Evolutionary conservation across 2,329 filamentous ascomycete genomes (phyloP).

Genomic region (Lasiodiplodia citricola): DNA sequence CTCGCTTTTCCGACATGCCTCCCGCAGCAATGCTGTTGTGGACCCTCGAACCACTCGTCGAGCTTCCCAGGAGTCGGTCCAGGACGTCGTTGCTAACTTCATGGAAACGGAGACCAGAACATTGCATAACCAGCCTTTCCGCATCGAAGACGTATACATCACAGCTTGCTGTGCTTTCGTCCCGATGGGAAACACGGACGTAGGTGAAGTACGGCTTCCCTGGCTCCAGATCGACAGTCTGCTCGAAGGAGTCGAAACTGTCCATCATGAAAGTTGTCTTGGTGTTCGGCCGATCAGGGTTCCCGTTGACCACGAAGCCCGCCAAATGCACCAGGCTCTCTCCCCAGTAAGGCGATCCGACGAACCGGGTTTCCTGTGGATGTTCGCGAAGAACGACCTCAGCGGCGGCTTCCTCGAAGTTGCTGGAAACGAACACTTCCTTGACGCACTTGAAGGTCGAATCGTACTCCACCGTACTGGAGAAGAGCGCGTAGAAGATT

Average conservation of each 20-base stretch:
- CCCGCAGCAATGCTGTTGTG: conserved; percentile 53
- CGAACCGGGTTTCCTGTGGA: conserved; percentile 60
- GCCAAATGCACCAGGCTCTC: conserved; percentile 63
- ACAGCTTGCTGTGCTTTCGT: conserved; percentile 61
- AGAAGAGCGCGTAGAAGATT: conserved; percentile 77
- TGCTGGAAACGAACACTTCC: conserved; percentile 63
- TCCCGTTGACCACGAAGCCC: conserved; percentile 66
- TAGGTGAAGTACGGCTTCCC: conserved; percentile 64
- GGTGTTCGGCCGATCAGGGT: conserved; percentile 62
- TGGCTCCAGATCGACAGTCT: conserved; percentile 57
- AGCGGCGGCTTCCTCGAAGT: conserved; percentile 61
- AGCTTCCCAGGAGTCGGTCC: conserved; percentile 64
- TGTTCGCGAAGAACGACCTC: conserved; percentile 61
- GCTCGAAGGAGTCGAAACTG: conserved; percentile 65
- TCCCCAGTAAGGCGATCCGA: conserved; percentile 66
- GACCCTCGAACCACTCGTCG: conserved; percentile 42
- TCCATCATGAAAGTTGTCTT: conserved; percentile 67
- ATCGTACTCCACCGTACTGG: conserved; percentile 62
- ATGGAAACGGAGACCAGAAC: conserved; percentile 69
- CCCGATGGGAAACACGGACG: conserved; percentile 64
- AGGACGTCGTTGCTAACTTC: conserved; percentile 69
- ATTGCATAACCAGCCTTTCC: conserved; percentile 62
- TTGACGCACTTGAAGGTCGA: conserved; percentile 63
- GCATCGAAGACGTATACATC: conserved; percentile 66
- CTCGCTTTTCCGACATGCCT: fast-evolving